phyloP scores from a whole-genome alignment of 257 asterid species.

The Ilex asprella region DNA sequence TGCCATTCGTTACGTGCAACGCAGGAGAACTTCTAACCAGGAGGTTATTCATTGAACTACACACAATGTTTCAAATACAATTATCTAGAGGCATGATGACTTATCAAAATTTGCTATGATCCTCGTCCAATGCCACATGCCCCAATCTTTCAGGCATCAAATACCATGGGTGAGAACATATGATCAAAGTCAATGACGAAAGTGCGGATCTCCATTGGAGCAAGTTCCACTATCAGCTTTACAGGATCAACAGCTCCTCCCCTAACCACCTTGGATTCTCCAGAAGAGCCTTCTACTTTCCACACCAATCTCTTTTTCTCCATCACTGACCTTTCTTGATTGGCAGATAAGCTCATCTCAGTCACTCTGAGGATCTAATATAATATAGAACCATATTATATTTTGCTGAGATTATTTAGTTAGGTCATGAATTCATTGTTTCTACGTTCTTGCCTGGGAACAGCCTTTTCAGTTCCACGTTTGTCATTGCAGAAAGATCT shows the following conservation, averaged over 20 bases:
- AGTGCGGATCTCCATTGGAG: slow-evolving; percentile 76
- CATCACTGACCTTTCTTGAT: slow-evolving; percentile 66
- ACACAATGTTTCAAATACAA: too few species aligned
- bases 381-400: not conserved
- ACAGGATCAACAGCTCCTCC: slow-evolving; percentile 63
- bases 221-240: slow-evolving; percentile 52
- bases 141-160: slow-evolving; percentile 24
- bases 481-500: slow-evolving; percentile 46
- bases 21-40: too few species aligned
- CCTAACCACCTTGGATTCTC: slow-evolving; percentile 26
- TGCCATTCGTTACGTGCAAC: too few species aligned
- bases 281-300: slow-evolving; percentile 37
- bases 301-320: slow-evolving; percentile 62
- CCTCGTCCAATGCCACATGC: not conserved
- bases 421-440: slow-evolving; percentile 1
- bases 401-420: too few species aligned
- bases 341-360: slow-evolving; percentile 63
- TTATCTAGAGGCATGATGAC: not conserved
- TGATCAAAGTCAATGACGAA: slow-evolving; percentile 40
- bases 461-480: slow-evolving; percentile 66
- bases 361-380: slow-evolving; percentile 40
- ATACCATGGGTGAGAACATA: slow-evolving; percentile 11
- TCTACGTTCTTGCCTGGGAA: slow-evolving; percentile 50
- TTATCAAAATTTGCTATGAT: not conserved
- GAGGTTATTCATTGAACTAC: too few species aligned